Evolutionary conservation across 1,139 yeast species (phyloP).

Genomic region (Yamadazyma spencermartinsiae): DNA sequence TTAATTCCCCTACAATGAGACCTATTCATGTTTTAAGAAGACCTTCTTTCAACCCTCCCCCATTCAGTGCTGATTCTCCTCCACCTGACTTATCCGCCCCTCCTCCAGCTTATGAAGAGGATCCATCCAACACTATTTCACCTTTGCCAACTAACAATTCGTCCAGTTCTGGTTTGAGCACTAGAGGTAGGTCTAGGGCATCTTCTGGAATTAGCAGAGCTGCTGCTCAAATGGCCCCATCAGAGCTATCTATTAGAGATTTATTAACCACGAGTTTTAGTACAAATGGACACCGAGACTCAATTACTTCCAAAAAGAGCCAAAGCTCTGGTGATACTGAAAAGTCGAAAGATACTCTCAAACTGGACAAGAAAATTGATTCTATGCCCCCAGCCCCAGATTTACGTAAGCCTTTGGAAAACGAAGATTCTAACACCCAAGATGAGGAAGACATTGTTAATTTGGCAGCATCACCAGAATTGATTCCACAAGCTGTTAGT

Average conservation of each 20-base stretch:
- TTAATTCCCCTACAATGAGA: constrained; percentile 30
- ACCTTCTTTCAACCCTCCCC: constrained; percentile 46
- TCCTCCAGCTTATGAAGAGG: constrained; percentile 43
- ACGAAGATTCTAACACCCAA: not conserved
- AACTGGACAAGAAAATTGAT: not conserved
- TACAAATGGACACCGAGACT: constrained; percentile 11
- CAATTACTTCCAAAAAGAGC: constrained; percentile 15
- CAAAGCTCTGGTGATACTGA: constrained; percentile 15
- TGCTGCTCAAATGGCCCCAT: constrained; percentile 4
- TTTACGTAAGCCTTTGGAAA: not conserved
- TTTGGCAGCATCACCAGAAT: constrained; percentile 15
- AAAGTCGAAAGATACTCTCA: not conserved
- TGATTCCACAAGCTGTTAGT: constrained; percentile 17
- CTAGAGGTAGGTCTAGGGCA: constrained; percentile 10
- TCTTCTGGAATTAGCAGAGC: constrained; percentile 7
- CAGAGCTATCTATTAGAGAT: constrained; percentile 24
- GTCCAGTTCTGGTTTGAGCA: constrained; percentile 5
- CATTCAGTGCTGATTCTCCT: constrained; percentile 37
- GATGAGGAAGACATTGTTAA: constrained; percentile 22
- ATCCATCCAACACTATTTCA: constrained; percentile 16
- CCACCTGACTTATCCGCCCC: constrained; percentile 26
- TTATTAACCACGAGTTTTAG: constrained; percentile 19
- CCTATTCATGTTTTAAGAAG: constrained; percentile 38
- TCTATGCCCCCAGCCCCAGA: not conserved
- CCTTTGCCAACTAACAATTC: constrained; percentile 5